Evolutionary conservation across 306 rosid species (phyloP).

Genomic region (Geum urbanum): DNA sequence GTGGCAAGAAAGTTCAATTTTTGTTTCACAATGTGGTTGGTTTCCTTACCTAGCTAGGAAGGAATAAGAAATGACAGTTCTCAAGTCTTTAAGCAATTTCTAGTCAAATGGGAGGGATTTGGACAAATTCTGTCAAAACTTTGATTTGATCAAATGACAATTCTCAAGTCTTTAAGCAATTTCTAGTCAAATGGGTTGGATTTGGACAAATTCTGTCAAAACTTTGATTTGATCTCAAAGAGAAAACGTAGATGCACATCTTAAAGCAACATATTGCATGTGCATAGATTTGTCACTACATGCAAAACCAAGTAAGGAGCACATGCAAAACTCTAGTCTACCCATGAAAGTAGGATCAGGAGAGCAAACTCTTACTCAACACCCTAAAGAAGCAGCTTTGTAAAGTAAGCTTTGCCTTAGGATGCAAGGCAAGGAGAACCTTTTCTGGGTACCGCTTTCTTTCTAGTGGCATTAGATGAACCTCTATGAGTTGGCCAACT

Average conservation of each 20-base stretch:
- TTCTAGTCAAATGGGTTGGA: too few species aligned
- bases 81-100: too few species aligned
- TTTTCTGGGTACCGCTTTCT: not conserved
- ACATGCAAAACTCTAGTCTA: not conserved
- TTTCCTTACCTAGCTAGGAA: not conserved
- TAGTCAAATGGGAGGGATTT: too few species aligned
- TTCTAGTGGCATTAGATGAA: not conserved
- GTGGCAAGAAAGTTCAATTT: too few species aligned
- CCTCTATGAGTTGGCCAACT: not conserved
- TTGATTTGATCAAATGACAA: not conserved
- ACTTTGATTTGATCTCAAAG: not conserved
- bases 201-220: not conserved
- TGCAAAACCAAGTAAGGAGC: not conserved
- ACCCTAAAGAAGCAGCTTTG: not conserved
- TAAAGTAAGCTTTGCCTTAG: not conserved
- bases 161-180: too few species aligned
- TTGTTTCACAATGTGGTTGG: too few species aligned
- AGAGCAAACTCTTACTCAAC: not conserved
- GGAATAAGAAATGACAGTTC: not conserved
- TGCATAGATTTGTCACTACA: not conserved
- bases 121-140: not conserved
- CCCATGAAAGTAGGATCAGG: constrained; percentile 6
- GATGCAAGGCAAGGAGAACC: not conserved
- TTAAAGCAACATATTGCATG: not conserved
- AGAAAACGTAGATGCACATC: not conserved